These are phyloP conservation scores for Leccinellum albellum DNA, from an alignment of 768 basidiomycete species.

Conservation along the genomic window DNA sequence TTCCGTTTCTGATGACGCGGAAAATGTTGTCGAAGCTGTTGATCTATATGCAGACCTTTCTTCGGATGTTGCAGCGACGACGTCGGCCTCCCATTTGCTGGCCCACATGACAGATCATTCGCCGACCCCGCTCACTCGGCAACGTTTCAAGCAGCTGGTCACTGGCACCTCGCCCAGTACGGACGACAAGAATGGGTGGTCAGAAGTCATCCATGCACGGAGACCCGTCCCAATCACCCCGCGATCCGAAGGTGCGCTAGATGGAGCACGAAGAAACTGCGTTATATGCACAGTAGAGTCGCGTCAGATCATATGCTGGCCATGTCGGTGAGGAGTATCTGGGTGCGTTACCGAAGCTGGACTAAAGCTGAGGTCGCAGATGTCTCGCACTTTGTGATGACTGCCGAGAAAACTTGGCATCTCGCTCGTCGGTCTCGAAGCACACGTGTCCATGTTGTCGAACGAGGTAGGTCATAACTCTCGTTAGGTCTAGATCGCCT, in stretches of 20 bases:
- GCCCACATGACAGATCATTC: constrained; percentile 49
- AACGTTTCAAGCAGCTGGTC: constrained; percentile 40
- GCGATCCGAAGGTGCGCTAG: constrained; percentile 24
- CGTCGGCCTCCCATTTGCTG: constrained; percentile 44
- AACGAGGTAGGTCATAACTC: constrained; percentile 33
- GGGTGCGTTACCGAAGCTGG: neutral
- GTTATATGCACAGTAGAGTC: constrained; percentile 70
- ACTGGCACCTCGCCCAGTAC: constrained; percentile 16
- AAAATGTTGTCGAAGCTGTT: constrained; percentile 42
- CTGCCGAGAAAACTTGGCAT: constrained; percentile 50
- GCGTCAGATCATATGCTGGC: constrained; percentile 78
- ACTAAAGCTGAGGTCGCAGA: constrained; percentile 22
- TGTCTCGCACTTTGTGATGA: constrained; percentile 53
- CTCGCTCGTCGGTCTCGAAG: constrained; percentile 45
- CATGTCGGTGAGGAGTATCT: constrained; percentile 58
- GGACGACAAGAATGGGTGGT: constrained; percentile 25
- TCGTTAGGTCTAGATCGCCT: neutral
- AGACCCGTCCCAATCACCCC: constrained; percentile 10
- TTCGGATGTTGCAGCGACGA: constrained; percentile 28
- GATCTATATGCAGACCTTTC: constrained; percentile 55
- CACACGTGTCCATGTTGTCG: constrained; percentile 54
- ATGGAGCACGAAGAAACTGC: constrained; percentile 42
- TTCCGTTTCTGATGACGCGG: constrained; percentile 27
- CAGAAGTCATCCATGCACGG: constrained; percentile 28
- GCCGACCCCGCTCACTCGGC: constrained; percentile 47